A percentile compares a stretch with the other conserved stretches of the same genome.
Conservation (phyloP, 2,329 filamentous ascomycete genomes). For the Colletotrichum falcatum region DNA sequence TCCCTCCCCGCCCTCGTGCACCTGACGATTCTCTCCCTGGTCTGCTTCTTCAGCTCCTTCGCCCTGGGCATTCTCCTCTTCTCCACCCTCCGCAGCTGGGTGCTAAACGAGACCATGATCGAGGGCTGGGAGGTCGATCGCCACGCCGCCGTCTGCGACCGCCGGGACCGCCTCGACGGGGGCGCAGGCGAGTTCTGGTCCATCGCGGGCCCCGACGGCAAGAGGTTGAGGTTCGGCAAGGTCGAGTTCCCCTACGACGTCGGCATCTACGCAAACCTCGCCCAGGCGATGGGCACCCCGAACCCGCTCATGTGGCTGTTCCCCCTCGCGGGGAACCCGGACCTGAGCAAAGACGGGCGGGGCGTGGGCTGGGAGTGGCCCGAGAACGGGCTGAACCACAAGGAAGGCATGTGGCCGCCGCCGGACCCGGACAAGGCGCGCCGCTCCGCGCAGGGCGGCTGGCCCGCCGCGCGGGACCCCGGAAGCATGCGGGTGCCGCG, state of each 20-base stretch:
- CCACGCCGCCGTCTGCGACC: constrained; percentile 67
- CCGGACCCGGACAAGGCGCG: constrained; percentile 71
- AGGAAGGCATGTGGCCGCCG: constrained; percentile 71
- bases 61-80: constrained; percentile 73
- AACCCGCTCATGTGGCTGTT: constrained; percentile 77
- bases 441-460: constrained; percentile 51
- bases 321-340: constrained; percentile 70
- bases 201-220: constrained; percentile 52
- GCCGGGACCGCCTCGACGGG: constrained; percentile 54
- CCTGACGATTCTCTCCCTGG: constrained; percentile 70
- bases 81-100: constrained; percentile 71
- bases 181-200: constrained; percentile 56
- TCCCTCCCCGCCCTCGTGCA: constrained; percentile 67
- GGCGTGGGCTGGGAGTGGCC: constrained; percentile 72
- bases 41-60: constrained; percentile 70
- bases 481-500: constrained; percentile 50
- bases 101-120: constrained; percentile 82
- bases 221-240: constrained; percentile 63
- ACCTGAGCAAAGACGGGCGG: constrained; percentile 52
- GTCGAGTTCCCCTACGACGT: constrained; percentile 88
- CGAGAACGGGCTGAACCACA: constrained; percentile 82
- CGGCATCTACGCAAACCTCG: constrained; percentile 79
- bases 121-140: constrained; percentile 81
- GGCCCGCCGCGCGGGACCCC: constrained; percentile 52
- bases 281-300: constrained; percentile 78